Evolutionary conservation across 169 alveolate species (phyloP), one percentile per base, ranked within the genome.

Genomic region (Plasmodium fragile): DNA sequence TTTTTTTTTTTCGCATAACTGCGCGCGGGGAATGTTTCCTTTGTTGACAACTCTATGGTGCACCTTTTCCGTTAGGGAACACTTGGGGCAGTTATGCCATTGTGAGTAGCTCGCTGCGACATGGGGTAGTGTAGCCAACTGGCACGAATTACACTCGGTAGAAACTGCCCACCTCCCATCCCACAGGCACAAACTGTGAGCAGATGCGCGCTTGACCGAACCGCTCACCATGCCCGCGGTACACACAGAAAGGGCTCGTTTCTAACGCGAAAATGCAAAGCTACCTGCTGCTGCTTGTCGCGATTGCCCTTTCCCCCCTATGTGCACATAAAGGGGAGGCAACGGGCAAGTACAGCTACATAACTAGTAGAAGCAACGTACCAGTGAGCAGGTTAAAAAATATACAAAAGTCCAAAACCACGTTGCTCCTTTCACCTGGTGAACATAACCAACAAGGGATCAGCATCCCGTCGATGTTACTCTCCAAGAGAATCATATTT

Each of bases 401-500:
- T 28, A 4, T 22, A n/a, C 5, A 34, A 32, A 79, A 79, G 18
- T 25, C 16, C 13, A 81, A 55, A 55, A 81, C 41, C 13, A 78
- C 32, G 43, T 8, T 77, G 45, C 30, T 13, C 28, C 81, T 39
- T 78, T 53, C 79, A 13, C 43, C 77, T 43, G 59, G 81, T 72
- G 94, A 89, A 34, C 72, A 89, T 45, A 49, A 49, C 41, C 41
- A 65, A 65, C 81, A 89, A 1, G 81, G 45, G 32, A 78, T 89
- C 32, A 77, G 53, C 81, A 91, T 96, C 30, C 84, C 95, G 10
- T 96, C 97, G 32, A 72, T 93, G 41, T 92, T 96, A 10, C 84
- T 96, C 45, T 92, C 94, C 72, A 95, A 96, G 73, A 72, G 97
- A 92, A 96, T 89, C 72, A 94, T 94, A 8, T 96, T 94, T 83